These are phyloP conservation scores for Auricularia sp. DNA, from an alignment of 768 basidiomycete genomes.

Conservation along the genomic window DNA sequence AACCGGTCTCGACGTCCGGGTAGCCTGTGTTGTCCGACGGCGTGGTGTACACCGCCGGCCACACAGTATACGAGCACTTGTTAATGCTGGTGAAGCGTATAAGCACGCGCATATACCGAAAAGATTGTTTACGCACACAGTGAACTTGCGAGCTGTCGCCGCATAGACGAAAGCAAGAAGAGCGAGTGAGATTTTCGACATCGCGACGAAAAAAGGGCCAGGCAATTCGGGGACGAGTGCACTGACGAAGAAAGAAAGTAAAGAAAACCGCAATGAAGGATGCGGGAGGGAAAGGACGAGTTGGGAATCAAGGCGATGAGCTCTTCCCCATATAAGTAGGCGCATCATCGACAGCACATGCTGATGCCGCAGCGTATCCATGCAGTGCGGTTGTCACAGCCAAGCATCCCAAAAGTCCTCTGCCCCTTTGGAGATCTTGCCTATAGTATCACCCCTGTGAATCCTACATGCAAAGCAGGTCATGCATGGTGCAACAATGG, in stretches of 20 bases:
- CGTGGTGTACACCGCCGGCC: constrained; percentile 9
- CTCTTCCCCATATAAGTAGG: too few species aligned
- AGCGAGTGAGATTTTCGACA: not conserved
- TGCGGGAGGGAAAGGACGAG: too few species aligned
- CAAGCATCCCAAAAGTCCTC: too few species aligned
- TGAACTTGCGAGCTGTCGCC: constrained; percentile 3
- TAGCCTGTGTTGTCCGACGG: not conserved
- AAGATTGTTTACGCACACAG: not conserved
- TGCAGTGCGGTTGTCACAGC: too few species aligned
- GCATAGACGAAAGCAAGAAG: constrained; percentile 3
- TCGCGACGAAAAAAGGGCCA: not conserved
- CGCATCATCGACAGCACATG: too few species aligned
- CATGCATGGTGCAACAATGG: too few species aligned
- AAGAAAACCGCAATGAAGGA: not conserved
- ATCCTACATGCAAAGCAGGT: too few species aligned
- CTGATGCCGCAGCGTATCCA: too few species aligned
- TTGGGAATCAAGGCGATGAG: too few species aligned
- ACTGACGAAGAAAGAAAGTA: not conserved
- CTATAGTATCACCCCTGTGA: too few species aligned
- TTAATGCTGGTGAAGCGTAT: not conserved
- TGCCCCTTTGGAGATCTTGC: too few species aligned
- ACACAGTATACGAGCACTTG: constrained; percentile 4
- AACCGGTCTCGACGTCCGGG: constrained; percentile 7
- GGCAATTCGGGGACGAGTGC: not conserved
- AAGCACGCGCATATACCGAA: too few species aligned